Conservation (phyloP, 2,329 filamentous ascomycete species). For the Trichoderma sp. region DNA sequence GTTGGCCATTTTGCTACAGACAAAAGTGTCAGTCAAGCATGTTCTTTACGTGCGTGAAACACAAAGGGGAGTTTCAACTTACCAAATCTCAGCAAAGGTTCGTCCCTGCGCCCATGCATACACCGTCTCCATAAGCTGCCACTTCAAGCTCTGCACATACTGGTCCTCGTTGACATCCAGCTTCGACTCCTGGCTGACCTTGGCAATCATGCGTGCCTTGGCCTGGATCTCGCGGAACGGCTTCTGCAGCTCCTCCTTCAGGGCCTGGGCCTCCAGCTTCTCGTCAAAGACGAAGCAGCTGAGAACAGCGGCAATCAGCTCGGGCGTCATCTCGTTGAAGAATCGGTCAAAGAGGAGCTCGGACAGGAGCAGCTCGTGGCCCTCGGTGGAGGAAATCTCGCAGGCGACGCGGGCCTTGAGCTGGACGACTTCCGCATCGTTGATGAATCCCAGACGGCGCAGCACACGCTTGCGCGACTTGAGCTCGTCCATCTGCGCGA, state of each 20-base stretch:
- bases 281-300: conserved; percentile 98
- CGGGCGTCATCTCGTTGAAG: conserved; percentile 92
- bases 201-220: conserved; percentile 85
- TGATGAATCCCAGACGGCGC: conserved; percentile 91
- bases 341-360: conserved; percentile 96
- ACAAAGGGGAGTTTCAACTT: conserved; percentile 47
- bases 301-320: conserved; percentile 81
- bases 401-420: conserved; percentile 96
- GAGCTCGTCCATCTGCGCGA: conserved; percentile 92
- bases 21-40: conserved; percentile 33
- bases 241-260: conserved; percentile 84
- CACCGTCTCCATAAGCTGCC: conserved; percentile 96
- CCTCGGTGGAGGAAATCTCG: conserved; percentile 88
- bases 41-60: not conserved
- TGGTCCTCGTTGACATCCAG: conserved; percentile 92
- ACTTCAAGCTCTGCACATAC: conserved; percentile 87
- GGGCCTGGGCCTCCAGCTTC: conserved; percentile 75
- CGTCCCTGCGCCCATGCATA: conserved; percentile 88
- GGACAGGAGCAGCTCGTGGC: conserved; percentile 89
- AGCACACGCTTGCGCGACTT: conserved; percentile 95
- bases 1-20: conserved; percentile 91
- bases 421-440: conserved; percentile 92
- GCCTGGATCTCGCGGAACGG: conserved; percentile 83
- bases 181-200: conserved; percentile 94
- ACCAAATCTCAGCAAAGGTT: conserved; percentile 94